phyloP scores from a whole-genome alignment of 192 early-diverging fungal species.

The Backusella australiensis region DNA sequence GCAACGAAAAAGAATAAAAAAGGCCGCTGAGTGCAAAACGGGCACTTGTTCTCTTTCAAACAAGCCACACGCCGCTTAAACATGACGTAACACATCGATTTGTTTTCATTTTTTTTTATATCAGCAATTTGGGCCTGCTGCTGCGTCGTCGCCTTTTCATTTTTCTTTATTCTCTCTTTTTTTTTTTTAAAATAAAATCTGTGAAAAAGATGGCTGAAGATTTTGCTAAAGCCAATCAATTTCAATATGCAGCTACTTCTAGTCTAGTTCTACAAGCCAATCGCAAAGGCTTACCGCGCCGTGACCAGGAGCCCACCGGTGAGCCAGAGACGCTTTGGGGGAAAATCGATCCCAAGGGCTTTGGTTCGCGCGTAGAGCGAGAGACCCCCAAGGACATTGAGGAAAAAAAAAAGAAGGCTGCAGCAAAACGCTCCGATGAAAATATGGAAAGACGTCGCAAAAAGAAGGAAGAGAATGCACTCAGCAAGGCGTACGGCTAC shows the following conservation, averaged over 20 bases:
- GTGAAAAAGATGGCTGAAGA: constrained; percentile 58
- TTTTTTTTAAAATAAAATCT: neutral
- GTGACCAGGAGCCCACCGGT: constrained; percentile 92
- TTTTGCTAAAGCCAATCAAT: constrained; percentile 64
- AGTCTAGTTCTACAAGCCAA: constrained; percentile 95
- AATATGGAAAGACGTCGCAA: constrained; percentile 56
- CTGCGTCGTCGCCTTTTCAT: neutral
- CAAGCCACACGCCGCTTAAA: neutral
- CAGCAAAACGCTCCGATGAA: constrained; percentile 41
- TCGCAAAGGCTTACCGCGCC: constrained; percentile 72
- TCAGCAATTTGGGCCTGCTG: neutral
- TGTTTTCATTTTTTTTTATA: neutral
- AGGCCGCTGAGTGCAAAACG: neutral
- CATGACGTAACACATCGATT: neutral
- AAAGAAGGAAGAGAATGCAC: constrained; percentile 51
- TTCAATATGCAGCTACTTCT: constrained; percentile 88
- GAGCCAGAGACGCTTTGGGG: constrained; percentile 93
- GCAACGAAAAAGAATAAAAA: neutral
- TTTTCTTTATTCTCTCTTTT: neutral
- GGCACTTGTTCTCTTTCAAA: neutral
- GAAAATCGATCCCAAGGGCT: constrained; percentile 75
- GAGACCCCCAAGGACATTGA: constrained; percentile 64
- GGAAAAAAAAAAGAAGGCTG: constrained; percentile 63
- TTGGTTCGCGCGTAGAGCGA: constrained; percentile 78
- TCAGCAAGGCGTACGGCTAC: constrained; percentile 68